Conservation (phyloP, 2,329 filamentous ascomycete genomes). For the Aotearoamyces nothofagi region DNA sequence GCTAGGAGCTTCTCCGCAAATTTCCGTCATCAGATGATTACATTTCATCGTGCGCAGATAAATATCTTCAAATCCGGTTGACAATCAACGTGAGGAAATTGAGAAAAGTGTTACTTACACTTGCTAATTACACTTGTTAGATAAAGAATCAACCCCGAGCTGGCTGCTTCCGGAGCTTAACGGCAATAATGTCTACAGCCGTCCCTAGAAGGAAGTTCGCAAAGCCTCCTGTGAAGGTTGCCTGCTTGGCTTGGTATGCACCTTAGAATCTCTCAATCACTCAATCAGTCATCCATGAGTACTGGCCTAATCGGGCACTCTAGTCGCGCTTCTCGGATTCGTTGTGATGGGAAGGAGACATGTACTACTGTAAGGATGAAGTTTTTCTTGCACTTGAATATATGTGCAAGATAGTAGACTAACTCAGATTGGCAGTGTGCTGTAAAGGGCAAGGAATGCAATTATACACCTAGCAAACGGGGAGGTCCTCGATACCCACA, state of each 20-base stretch:
- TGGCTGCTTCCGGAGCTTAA: no score
- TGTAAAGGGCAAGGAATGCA: slow-evolving; percentile 8
- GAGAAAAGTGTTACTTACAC: no score
- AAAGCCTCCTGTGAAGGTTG: slow-evolving; percentile 29
- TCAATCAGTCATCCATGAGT: slow-evolving; percentile 1
- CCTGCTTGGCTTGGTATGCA: slow-evolving; percentile 31
- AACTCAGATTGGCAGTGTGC: slow-evolving; percentile 7
- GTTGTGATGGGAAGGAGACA: slow-evolving; percentile 26
- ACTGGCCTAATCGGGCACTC: slow-evolving; percentile 5
- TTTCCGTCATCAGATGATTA: no score
- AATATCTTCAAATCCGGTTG: no score
- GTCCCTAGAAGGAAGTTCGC: slow-evolving; percentile 4
- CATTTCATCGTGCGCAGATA: no score
- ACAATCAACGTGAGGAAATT: no score
- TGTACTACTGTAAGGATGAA: slow-evolving; percentile 27
- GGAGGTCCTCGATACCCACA: slow-evolving; percentile 5
- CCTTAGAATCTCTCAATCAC: slow-evolving; percentile 3
- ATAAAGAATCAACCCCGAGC: no score
- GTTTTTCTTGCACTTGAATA: slow-evolving; percentile 5
- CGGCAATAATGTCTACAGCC: no score
- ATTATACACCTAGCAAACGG: slow-evolving; percentile 7
- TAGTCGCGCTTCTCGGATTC: slow-evolving; percentile 26
- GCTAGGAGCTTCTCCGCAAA: no score
- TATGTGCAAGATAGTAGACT: slow-evolving; percentile 6
- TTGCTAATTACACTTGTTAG: no score